Percentiles rank a stretch among this genome's conserved stretches.
phyloP scores from a whole-genome alignment of 805 yeast genomes.

The Saccharomycopsis sp. region DNA sequence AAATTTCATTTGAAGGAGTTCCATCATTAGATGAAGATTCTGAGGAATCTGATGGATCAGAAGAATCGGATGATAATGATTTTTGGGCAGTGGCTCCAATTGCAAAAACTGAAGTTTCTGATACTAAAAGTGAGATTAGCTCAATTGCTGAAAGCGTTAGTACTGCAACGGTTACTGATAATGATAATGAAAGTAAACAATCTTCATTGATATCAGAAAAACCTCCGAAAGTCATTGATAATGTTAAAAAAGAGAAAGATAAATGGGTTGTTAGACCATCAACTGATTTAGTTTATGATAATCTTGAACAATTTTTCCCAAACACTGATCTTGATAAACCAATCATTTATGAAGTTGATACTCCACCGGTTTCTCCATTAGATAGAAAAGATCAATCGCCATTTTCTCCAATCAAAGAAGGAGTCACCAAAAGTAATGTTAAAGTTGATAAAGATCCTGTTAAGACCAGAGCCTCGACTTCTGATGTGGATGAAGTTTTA shows the following conservation, averaged over 20 bases:
- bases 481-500: conserved; percentile 22
- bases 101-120: not conserved
- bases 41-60: conserved; percentile 25
- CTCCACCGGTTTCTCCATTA: conserved; percentile 47
- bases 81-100: conserved; percentile 46
- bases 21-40: conserved; percentile 37
- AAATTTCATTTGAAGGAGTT: conserved; percentile 63
- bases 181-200: conserved; percentile 6
- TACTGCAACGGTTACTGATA: conserved; percentile 1
- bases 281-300: conserved; percentile 84
- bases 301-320: conserved; percentile 87
- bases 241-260: conserved; percentile 9
- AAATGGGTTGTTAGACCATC: conserved; percentile 83
- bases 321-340: conserved; percentile 87
- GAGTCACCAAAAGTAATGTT: not conserved
- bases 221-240: not conserved
- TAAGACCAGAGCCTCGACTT: not conserved
- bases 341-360: conserved; percentile 60
- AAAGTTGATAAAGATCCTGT: not conserved
- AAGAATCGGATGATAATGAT: conserved; percentile 39
- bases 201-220: not conserved
- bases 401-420: conserved; percentile 15
- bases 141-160: not conserved
- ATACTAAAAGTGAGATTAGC: not conserved
- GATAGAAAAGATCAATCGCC: conserved; percentile 19